phyloP scores from a whole-genome alignment of 768 basidiomycete species.

The Nidularia pulvinata region DNA sequence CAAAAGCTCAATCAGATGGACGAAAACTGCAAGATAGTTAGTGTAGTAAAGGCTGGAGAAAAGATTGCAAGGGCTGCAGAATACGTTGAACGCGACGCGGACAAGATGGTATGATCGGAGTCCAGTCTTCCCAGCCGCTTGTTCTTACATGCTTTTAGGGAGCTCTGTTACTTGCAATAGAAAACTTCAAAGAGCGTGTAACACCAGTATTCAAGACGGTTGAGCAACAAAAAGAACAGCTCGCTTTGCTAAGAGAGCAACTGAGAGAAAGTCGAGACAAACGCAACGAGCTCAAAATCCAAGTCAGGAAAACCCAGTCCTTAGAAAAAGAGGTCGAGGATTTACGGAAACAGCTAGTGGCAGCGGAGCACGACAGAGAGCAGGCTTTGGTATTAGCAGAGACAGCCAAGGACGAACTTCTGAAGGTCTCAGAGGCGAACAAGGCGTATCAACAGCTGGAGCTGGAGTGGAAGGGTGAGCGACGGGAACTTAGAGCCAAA shows the following conservation, averaged over 20 bases:
- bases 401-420: constrained; percentile 17
- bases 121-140: not conserved
- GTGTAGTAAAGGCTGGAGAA: constrained; percentile 29
- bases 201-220: too few species aligned
- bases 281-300: too few species aligned
- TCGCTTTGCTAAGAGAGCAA: too few species aligned
- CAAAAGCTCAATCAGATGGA: constrained; percentile 33
- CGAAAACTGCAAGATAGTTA: constrained; percentile 24
- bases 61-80: constrained; percentile 28
- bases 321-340: constrained; percentile 16
- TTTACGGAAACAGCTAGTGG: constrained; percentile 9
- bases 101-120: too few species aligned
- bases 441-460: constrained; percentile 13
- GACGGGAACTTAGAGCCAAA: too few species aligned
- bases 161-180: not conserved
- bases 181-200: not conserved
- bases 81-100: constrained; percentile 14
- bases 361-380: constrained; percentile 18
- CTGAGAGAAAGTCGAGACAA: too few species aligned
- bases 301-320: too few species aligned
- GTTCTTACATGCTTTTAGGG: not conserved
- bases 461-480: constrained; percentile 22
- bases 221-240: too few species aligned
- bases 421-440: constrained; percentile 10
- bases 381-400: constrained; percentile 24